Base-by-base conservation (phyloP, 116 monocot genomes). In the Thalassia testudinum region DNA sequence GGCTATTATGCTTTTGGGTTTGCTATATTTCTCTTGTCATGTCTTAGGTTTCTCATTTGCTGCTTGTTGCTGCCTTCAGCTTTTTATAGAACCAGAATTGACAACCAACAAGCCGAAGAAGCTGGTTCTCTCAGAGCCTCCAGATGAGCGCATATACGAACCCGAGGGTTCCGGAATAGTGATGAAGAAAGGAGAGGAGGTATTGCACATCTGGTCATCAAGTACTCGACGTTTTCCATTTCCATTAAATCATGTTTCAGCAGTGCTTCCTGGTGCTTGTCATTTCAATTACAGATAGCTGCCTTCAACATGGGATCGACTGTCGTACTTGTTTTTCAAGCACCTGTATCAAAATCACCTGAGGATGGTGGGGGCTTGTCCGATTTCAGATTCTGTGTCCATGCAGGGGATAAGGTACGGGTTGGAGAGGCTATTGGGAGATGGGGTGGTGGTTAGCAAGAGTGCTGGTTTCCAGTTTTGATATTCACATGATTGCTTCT, bases 241-340 rank as follows among this genome's bases (percentile, higher is more conserved):
- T 40, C 38, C 38, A 56, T 37, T 40, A 12, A 21, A 40, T 12
- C 7, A 22, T 27, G 34, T 54, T 37, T n/a, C 14, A 26, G n/a
- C 30, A 34, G 3, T 34, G 30, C 30, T 48, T 2, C 45, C 7
- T 57, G 23, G 43, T 49, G 5, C 27, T 29, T 26, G 10, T 40
- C 6, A 26, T 12, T 63, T 13, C 59, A 38, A 26, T 62, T 67
- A 47, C 69, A 92, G 92, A 52, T 86, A 16, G 89, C 89, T 16
- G 82, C 66, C 24, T 97, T 89, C 70, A 77, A 85, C 54, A 82
- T 89, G 97, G 95, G 97, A 25, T 97, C 97, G 13, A 97, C 89
- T 17, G 97, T 97, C 11, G 79, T 97, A 59, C 85, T 97, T 24
- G 79, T 97, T 24, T 97, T 97, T 43, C 74, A 97, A 75, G 97